phyloP scores from a whole-genome alignment of 495 filamentous ascomycete species.

The Thermothielavioides terrestris region DNA sequence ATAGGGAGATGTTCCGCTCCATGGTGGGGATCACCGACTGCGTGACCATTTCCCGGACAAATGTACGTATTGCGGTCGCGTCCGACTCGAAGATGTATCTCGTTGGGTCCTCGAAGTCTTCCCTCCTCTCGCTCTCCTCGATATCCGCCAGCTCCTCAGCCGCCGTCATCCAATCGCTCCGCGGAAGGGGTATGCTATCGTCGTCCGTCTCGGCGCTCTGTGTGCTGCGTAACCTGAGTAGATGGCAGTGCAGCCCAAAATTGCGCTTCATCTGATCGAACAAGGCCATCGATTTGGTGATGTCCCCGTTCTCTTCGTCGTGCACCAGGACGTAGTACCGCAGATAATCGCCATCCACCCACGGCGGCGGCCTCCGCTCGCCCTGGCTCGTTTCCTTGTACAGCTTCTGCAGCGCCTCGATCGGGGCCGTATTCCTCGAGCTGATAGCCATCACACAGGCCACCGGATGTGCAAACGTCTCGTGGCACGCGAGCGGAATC shows the following conservation, averaged over 20 bases:
- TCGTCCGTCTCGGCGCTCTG: slow-evolving; percentile 87
- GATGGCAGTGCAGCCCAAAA: slow-evolving; percentile 90
- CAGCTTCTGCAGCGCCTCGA: slow-evolving; percentile 73
- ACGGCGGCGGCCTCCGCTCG: slow-evolving; percentile 58
- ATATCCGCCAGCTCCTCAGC: slow-evolving; percentile 73
- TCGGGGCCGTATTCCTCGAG: slow-evolving; percentile 68
- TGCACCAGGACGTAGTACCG: slow-evolving; percentile 97
- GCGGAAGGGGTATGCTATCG: slow-evolving; percentile 72
- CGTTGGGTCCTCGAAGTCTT: slow-evolving; percentile 61
- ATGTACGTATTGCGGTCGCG: slow-evolving; percentile 71
- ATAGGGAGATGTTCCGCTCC: slow-evolving; percentile 80
- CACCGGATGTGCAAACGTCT: slow-evolving; percentile 90
- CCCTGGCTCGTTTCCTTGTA: slow-evolving; percentile 70
- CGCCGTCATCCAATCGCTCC: slow-evolving; percentile 81
- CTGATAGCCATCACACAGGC: slow-evolving; percentile 95
- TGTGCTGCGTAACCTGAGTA: slow-evolving; percentile 73
- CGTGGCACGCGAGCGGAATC: slow-evolving; percentile 65
- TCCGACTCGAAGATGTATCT: slow-evolving; percentile 89
- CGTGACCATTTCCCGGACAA: slow-evolving; percentile 85
- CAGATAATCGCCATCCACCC: slow-evolving; percentile 81
- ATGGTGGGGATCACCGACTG: slow-evolving; percentile 90
- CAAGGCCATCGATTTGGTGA: slow-evolving; percentile 72
- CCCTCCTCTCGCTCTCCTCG: slow-evolving; percentile 45
- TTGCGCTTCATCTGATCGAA: slow-evolving; percentile 98
- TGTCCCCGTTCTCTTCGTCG: slow-evolving; percentile 90